Conservation (phyloP, 805 yeast species). For the Kluyveromyces aestuarii region DNA sequence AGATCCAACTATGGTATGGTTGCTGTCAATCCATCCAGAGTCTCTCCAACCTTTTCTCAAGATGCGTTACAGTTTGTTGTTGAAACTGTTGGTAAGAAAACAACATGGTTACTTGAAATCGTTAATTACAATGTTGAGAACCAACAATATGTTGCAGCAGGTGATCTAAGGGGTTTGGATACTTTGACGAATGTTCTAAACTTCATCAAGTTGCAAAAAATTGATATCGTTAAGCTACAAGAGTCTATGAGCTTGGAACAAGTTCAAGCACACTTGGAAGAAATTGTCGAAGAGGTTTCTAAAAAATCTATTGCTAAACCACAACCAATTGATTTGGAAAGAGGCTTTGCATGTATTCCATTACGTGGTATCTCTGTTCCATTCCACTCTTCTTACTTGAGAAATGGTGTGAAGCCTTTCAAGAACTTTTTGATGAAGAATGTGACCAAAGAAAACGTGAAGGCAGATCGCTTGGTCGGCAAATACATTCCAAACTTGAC, state of each 20-base stretch:
- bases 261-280: constrained; percentile 79
- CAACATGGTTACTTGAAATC: constrained; percentile 93
- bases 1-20: constrained; percentile 99
- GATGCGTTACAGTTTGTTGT: constrained; percentile 92
- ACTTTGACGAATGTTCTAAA: constrained; percentile 88
- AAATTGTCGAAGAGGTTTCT: constrained; percentile 80
- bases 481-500: constrained; percentile 98
- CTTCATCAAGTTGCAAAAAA: constrained; percentile 87
- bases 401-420: constrained; percentile 98
- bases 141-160: constrained; percentile 97
- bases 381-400: constrained; percentile 97
- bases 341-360: constrained; percentile 98
- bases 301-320: constrained; percentile 77
- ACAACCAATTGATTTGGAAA: constrained; percentile 93
- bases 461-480: constrained; percentile 86
- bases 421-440: constrained; percentile 94
- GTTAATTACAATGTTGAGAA: constrained; percentile 97
- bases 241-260: constrained; percentile 76
- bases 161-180: constrained; percentile 93
- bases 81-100: constrained; percentile 72
- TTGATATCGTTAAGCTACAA: constrained; percentile 83
- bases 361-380: constrained; percentile 99
- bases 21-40: constrained; percentile 96
- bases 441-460: constrained; percentile 89
- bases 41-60: constrained; percentile 80